phyloP scores from a whole-genome alignment of 2,329 filamentous ascomycete species.

The Xylaria polymorpha region DNA sequence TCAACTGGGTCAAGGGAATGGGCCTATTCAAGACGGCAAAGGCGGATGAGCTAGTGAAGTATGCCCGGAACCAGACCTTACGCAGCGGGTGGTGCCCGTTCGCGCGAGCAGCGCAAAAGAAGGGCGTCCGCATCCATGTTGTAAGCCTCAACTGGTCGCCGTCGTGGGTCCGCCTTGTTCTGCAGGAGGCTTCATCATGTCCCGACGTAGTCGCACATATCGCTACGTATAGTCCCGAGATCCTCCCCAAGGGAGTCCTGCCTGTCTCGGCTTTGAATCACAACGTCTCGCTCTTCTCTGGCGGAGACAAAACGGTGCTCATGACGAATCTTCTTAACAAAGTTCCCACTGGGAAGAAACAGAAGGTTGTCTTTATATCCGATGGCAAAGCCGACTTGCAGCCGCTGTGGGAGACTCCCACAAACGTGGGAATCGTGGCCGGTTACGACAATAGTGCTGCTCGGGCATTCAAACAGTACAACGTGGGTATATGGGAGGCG shows the following conservation, averaged over 20 bases:
- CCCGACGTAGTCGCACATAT: constrained; percentile 22
- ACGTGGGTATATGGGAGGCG: constrained; percentile 19
- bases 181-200: constrained; percentile 24
- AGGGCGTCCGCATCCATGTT: constrained; percentile 22
- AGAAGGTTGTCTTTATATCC: constrained; percentile 30
- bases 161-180: constrained; percentile 32
- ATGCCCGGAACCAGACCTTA: constrained; percentile 32
- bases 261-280: constrained; percentile 20
- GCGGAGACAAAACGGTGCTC: constrained; percentile 28
- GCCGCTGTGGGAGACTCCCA: constrained; percentile 30
- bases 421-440: constrained; percentile 33
- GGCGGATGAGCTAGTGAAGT: constrained; percentile 16
- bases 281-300: constrained; percentile 26
- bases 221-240: constrained; percentile 29
- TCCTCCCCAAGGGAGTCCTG: constrained; percentile 25
- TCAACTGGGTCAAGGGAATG: constrained; percentile 30
- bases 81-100: constrained; percentile 33
- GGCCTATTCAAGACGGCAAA: constrained; percentile 30
- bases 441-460: constrained; percentile 26
- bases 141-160: constrained; percentile 34
- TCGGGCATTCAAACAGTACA: constrained; percentile 24
- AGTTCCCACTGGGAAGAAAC: constrained; percentile 5
- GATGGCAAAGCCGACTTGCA: constrained; percentile 30
- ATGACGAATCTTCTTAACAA: constrained; percentile 6
- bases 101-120: constrained; percentile 20